phyloP scores from a whole-genome alignment of 225 moss, liverwort and hornwort species.

The Ulota crispa region DNA sequence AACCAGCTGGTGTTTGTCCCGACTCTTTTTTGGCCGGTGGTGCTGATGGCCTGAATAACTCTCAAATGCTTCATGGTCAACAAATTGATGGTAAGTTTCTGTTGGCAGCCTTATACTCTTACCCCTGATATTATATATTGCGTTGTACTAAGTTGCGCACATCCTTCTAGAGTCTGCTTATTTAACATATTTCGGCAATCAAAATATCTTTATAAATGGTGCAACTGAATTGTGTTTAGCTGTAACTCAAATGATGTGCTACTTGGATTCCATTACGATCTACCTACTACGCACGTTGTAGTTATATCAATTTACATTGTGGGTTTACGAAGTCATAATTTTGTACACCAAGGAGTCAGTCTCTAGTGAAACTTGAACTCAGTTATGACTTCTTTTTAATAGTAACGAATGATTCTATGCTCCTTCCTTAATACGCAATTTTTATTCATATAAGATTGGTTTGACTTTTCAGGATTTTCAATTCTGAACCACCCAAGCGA shows the following conservation, averaged over 20 bases:
- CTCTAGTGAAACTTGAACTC: conserved; percentile 1
- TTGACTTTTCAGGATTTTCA: conserved; percentile 30
- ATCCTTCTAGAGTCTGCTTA: conserved; percentile 3
- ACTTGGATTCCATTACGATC: neutral
- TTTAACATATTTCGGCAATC: neutral
- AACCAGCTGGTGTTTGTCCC: conserved; percentile 90
- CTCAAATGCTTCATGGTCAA: conserved; percentile 78
- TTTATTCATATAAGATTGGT: conserved; percentile 5
- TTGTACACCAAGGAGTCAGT: conserved; percentile 3
- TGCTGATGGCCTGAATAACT: conserved; percentile 51
- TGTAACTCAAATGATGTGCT: neutral
- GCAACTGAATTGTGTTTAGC: neutral
- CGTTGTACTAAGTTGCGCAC: neutral
- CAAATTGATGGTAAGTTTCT: conserved; percentile 68
- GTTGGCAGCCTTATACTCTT: conserved; percentile 25
- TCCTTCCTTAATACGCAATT: neutral
- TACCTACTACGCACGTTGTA: neutral
- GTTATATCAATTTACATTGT: neutral
- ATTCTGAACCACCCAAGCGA: conserved; percentile 12
- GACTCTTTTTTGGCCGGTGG: conserved; percentile 76
- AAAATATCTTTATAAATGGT: neutral
- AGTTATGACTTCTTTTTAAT: neutral
- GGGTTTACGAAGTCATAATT: neutral
- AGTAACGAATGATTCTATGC: neutral
- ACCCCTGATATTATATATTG: neutral